Conservation (phyloP, 2,329 filamentous ascomycete genomes). For the Cladosporium sp. region DNA sequence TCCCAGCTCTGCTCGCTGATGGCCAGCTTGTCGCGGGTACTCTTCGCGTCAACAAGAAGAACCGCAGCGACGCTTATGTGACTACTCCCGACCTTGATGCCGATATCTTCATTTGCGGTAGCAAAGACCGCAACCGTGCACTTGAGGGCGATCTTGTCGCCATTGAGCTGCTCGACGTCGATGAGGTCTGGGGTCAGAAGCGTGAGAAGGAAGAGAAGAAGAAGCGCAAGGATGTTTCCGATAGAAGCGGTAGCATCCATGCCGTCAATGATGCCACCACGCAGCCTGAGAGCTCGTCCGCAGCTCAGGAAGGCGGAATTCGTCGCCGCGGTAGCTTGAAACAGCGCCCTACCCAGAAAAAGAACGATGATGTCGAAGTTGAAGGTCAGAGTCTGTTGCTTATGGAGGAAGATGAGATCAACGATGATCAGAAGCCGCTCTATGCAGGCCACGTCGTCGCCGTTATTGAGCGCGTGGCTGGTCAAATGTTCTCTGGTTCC, state of each 20-base stretch:
- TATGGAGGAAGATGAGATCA: conserved; percentile 98
- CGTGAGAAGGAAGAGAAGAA: conserved; percentile 99
- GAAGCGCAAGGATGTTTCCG: conserved; percentile 98
- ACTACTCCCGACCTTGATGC: conserved; percentile 92
- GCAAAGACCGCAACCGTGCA: conserved; percentile 96
- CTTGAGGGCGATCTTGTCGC: conserved; percentile 94
- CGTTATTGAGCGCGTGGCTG: conserved; percentile 92
- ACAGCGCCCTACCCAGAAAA: conserved; percentile 97
- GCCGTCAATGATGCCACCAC: conserved; percentile 56
- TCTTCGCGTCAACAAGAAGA: conserved; percentile 98
- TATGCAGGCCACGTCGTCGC: conserved; percentile 97
- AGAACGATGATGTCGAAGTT: conserved; percentile 98
- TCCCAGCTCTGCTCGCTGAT: conserved; percentile 84
- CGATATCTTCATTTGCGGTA: conserved; percentile 98
- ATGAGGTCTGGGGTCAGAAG: conserved; percentile 98
- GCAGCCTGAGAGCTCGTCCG: conserved; percentile 56
- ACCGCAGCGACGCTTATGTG: conserved; percentile 96
- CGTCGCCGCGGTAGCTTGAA: conserved; percentile 90
- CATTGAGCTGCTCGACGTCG: conserved; percentile 91
- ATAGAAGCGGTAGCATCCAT: conserved; percentile 74
- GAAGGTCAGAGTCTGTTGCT: conserved; percentile 95
- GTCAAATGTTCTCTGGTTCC: conserved; percentile 97
- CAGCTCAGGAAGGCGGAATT: conserved; percentile 73
- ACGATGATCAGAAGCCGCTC: conserved; percentile 93
- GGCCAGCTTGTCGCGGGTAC: conserved; percentile 95